Evolutionary conservation across 345 rosid species (phyloP).

Genomic region (Salix caprea): DNA sequence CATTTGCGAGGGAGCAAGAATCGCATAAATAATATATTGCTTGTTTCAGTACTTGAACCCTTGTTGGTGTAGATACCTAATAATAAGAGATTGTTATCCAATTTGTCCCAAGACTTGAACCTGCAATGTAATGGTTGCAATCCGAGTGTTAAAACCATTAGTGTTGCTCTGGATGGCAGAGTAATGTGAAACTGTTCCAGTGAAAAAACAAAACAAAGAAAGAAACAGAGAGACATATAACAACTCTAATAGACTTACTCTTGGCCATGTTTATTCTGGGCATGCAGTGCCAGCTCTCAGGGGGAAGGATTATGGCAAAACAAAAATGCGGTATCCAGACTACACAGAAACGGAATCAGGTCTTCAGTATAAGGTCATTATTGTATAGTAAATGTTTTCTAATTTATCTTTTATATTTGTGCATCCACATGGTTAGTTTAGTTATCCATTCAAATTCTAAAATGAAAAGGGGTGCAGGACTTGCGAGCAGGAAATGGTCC

Average conservation of each 20-base stretch:
- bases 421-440: neutral
- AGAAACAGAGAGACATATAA: neutral
- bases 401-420: neutral
- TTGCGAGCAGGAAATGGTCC: slow-evolving; percentile 78
- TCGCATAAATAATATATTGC: too few species aligned
- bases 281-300: slow-evolving; percentile 87
- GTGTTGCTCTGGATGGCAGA: neutral
- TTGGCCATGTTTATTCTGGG: neutral
- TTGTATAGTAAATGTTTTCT: slow-evolving; percentile 2
- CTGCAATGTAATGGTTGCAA: neutral
- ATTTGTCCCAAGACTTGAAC: neutral
- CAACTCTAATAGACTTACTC: neutral
- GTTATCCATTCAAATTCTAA: slow-evolving; percentile 20
- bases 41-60: too few species aligned
- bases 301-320: slow-evolving; percentile 92
- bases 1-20: too few species aligned
- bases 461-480: slow-evolving; percentile 51
- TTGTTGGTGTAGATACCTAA: too few species aligned
- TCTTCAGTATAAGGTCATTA: slow-evolving; percentile 88
- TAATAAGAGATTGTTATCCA: too few species aligned
- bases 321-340: slow-evolving; percentile 84
- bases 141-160: neutral
- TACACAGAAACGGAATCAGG: slow-evolving; percentile 77
- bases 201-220: neutral
- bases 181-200: neutral